A percentile compares a stretch with the other conserved stretches of the same genome.
Evolutionary conservation across 208 protist genomes (phyloP).

Genomic region (Cochliopodium minus): DNA sequence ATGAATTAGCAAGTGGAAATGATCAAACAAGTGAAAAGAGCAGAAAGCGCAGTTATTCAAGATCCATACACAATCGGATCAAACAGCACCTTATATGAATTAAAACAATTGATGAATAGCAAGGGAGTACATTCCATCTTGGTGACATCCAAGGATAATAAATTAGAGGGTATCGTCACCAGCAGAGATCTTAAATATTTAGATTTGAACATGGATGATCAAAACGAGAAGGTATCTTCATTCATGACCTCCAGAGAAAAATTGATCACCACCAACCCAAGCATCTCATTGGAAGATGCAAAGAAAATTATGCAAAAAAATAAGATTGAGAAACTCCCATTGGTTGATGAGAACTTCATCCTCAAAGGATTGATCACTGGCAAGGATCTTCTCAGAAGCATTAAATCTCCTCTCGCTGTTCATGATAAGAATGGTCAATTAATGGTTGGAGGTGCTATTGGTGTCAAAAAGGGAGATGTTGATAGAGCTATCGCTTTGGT

Average conservation of each 20-base stretch:
- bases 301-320: background rate
- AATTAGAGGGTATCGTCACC: too few species aligned
- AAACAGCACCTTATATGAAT: background rate
- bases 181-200: too few species aligned
- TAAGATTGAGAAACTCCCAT: background rate
- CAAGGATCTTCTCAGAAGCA: background rate
- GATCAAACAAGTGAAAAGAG: background rate
- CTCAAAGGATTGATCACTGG: background rate
- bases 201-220: too few species aligned
- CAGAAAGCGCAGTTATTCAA: background rate
- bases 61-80: background rate
- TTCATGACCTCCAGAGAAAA: too few species aligned
- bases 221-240: too few species aligned
- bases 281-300: background rate
- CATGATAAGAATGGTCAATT: background rate
- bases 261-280: too few species aligned
- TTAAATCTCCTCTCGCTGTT: background rate
- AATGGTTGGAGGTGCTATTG: background rate
- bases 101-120: background rate
- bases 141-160: background rate
- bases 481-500: conserved; percentile 40
- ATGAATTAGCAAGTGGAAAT: background rate
- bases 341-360: background rate
- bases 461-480: conserved; percentile 22
- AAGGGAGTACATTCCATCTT: background rate